phyloP scores from a whole-genome alignment of 108 stramenopile species.

The Aurantiochytrium sp. region DNA sequence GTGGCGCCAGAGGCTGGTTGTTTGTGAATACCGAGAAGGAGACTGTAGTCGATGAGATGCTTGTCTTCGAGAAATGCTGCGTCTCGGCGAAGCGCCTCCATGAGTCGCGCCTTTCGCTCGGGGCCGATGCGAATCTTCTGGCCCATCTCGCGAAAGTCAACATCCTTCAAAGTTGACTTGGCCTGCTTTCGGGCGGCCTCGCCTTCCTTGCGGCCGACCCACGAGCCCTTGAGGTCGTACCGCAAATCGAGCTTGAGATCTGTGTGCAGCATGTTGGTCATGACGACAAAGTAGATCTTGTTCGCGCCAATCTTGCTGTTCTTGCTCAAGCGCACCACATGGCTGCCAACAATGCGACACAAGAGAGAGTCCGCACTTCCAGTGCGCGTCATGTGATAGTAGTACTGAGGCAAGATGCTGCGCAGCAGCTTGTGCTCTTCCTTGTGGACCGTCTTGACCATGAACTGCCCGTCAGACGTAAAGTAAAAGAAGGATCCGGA shows the following conservation, averaged over 20 bases:
- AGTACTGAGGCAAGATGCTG: conserved; percentile 84
- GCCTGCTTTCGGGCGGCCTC: conserved; percentile 42
- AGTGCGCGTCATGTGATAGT: conserved; percentile 70
- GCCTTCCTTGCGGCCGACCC: conserved; percentile 52
- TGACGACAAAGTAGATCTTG: conserved; percentile 87
- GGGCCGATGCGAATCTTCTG: conserved; percentile 55
- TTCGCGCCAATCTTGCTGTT: conserved; percentile 50
- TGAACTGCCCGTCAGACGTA: conserved; percentile 83
- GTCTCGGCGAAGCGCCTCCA: conserved; percentile 62
- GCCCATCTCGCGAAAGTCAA: conserved; percentile 50
- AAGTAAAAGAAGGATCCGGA: conserved; percentile 96
- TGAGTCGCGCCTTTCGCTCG: conserved; percentile 43
- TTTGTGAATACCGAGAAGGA: conserved; percentile 75
- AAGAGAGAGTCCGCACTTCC: conserved; percentile 35
- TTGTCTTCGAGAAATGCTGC: conserved; percentile 64
- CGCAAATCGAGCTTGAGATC: conserved; percentile 58
- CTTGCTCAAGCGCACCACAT: not conserved
- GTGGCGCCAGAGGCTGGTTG: too few species aligned
- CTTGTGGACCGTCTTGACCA: conserved; percentile 95
- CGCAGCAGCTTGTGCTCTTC: conserved; percentile 87
- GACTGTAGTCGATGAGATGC: conserved; percentile 88
- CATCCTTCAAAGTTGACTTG: conserved; percentile 68
- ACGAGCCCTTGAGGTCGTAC: conserved; percentile 84
- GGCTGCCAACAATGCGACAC: not conserved
- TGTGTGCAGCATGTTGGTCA: conserved; percentile 83